A percentile compares a stretch with the other conserved stretches of the same genome.
These are phyloP conservation scores for Cymbidium sinense DNA, from an alignment of 106 monocot species.

Conservation along the genomic window DNA sequence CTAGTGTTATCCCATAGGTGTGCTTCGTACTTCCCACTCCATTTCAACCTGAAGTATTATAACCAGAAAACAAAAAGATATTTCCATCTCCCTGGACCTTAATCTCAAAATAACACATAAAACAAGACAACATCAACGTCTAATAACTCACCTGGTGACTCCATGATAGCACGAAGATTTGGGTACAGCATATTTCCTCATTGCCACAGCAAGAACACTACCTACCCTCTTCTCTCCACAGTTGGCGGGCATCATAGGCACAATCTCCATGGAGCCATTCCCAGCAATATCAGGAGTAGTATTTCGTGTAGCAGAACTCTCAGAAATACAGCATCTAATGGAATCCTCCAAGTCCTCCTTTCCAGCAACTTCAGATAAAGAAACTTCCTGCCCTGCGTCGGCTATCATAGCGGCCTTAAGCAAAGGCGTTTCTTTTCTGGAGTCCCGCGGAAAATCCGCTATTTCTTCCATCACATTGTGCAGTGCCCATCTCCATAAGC, in stretches of 20 bases:
- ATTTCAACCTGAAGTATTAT: conserved; percentile 38
- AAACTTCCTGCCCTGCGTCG: background rate
- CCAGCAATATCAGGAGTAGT: background rate
- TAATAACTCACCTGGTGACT: conserved; percentile 40
- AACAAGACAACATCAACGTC: background rate
- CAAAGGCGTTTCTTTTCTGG: background rate
- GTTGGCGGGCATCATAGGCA: background rate
- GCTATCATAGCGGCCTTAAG: background rate
- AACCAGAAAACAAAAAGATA: background rate
- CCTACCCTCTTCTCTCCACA: conserved; percentile 30
- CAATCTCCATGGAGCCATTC: background rate
- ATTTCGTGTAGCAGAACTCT: background rate
- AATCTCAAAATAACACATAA: conserved; percentile 2
- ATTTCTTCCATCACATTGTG: background rate
- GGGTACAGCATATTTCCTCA: conserved; percentile 52
- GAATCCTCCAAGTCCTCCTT: background rate
- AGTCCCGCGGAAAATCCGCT: background rate
- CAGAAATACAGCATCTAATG: background rate
- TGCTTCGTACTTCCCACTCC: conserved; percentile 79
- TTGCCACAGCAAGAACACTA: conserved; percentile 35
- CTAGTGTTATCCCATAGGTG: conserved; percentile 68
- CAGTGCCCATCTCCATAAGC: background rate
- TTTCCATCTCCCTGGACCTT: no score
- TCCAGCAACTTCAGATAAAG: background rate
- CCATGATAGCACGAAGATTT: conserved; percentile 54